A percentile compares a stretch with the other conserved stretches of the same genome.
phyloP scores from a whole-genome alignment of 1,284 basidiomycete species.

The Leccinum fuscescens region DNA sequence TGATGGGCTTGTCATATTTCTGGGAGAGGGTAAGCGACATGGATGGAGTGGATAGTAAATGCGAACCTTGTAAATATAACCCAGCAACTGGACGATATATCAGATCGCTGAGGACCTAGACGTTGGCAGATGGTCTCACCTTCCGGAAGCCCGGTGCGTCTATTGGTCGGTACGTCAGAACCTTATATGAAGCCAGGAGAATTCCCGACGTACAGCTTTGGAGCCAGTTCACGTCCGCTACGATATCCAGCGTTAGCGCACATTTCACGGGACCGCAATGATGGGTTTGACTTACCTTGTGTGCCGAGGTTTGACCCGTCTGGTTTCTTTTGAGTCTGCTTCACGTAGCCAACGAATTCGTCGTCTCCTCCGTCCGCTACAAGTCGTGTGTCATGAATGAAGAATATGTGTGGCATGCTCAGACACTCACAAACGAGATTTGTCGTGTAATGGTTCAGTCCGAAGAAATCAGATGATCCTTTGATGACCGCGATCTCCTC shows the following conservation, averaged over 20 bases:
- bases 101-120: background rate
- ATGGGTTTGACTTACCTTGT: slow-evolving; percentile 18
- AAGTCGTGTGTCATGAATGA: slow-evolving; percentile 4
- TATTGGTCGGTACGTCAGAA: background rate
- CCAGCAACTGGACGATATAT: slow-evolving; percentile 1
- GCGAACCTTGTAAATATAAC: slow-evolving; percentile 9
- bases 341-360: slow-evolving; percentile 45
- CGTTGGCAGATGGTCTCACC: background rate
- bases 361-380: slow-evolving; percentile 38
- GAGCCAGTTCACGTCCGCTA: slow-evolving; percentile 9
- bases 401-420: background rate
- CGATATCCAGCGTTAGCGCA: background rate
- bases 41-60: background rate
- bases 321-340: slow-evolving; percentile 39
- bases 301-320: slow-evolving; percentile 46
- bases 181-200: background rate
- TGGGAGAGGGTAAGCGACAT: background rate
- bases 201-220: slow-evolving; percentile 3
- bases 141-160: slow-evolving; percentile 11
- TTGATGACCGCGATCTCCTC: slow-evolving; percentile 48
- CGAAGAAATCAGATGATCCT: slow-evolving; percentile 51
- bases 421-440: slow-evolving; percentile 43
- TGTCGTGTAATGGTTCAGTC: slow-evolving; percentile 50
- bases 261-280: background rate
- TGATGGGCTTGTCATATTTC: slow-evolving; percentile 9